A percentile compares a stretch with the other conserved stretches of the same genome.
Evolutionary conservation across 495 filamentous ascomycete species (phyloP).

Genomic region (Elaphomyces granulatus): DNA sequence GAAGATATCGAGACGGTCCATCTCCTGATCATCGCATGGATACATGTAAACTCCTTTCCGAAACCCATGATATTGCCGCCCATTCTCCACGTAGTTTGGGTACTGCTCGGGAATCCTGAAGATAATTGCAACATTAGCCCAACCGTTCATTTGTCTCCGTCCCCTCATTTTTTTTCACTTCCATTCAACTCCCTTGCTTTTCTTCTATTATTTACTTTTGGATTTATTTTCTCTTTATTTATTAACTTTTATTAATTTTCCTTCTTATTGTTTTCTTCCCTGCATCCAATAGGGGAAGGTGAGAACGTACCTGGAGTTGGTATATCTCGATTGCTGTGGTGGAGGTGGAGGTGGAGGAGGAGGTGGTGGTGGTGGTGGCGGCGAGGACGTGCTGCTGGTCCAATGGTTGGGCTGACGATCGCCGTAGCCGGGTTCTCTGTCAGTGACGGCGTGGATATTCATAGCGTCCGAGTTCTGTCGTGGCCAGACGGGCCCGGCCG

Average conservation of each 20-base stretch:
- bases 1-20: constrained; percentile 64
- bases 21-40: constrained; percentile 46
- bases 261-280: too few relatives aligned
- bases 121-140: too few relatives aligned
- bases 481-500: constrained; percentile 6
- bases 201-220: too few relatives aligned
- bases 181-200: background rate
- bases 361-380: too few relatives aligned
- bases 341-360: too few relatives aligned
- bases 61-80: constrained; percentile 34
- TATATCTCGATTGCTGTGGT: too few relatives aligned
- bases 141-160: too few relatives aligned
- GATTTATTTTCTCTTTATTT: too few relatives aligned
- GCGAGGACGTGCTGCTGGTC: constrained; percentile 22
- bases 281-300: background rate
- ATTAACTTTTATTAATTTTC: too few relatives aligned
- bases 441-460: constrained; percentile 29
- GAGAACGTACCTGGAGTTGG: constrained; percentile 25
- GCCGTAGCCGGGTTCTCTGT: constrained; percentile 20
- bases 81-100: constrained; percentile 30
- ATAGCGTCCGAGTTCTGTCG: constrained; percentile 31
- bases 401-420: constrained; percentile 14
- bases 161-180: background rate
- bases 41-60: constrained; percentile 35
- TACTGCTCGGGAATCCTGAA: constrained; percentile 24